Conservation (phyloP, 805 yeast genomes). For the Nakazawaea laoshanensis region DNA sequence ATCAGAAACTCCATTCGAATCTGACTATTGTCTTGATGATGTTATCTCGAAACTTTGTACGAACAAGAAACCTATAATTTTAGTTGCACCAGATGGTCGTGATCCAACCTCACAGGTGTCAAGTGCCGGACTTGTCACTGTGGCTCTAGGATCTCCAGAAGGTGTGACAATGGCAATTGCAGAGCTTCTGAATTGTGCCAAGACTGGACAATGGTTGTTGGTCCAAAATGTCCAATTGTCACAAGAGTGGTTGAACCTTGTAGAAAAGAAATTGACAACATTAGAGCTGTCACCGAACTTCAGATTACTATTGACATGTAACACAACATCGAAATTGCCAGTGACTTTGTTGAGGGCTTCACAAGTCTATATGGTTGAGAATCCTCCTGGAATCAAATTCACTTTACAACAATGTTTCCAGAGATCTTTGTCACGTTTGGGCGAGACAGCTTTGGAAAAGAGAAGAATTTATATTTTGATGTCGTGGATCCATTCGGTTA, state of each 20-base stretch:
- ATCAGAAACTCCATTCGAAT: background rate
- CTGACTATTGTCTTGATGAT: conserved; percentile 24
- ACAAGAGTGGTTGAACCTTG: conserved; percentile 45
- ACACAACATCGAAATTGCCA: conserved; percentile 39
- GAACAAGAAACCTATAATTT: conserved; percentile 29
- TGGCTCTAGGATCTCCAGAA: conserved; percentile 74
- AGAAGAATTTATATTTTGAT: conserved; percentile 42
- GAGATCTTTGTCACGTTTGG: conserved; percentile 14
- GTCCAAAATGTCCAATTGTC: conserved; percentile 80
- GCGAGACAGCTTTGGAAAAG: conserved; percentile 28
- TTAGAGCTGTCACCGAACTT: conserved; percentile 25
- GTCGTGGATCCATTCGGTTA: conserved; percentile 63
- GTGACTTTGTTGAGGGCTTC: conserved; percentile 46
- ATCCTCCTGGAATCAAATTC: conserved; percentile 48
- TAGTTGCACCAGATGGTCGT: conserved; percentile 51
- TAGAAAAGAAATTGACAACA: conserved; percentile 38
- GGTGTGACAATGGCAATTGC: conserved; percentile 47
- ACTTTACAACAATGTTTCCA: conserved; percentile 31
- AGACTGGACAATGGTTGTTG: conserved; percentile 60
- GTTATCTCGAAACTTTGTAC: conserved; percentile 15
- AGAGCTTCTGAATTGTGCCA: conserved; percentile 37
- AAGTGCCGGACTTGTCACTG: conserved; percentile 24
- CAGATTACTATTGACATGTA: conserved; percentile 61
- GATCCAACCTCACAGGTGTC: conserved; percentile 56
- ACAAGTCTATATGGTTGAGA: conserved; percentile 52